Percentiles rank a stretch among this genome's conserved stretches.
phyloP scores from a whole-genome alignment of 208 protist genomes.

The Plasmodiophora brassicae region DNA sequence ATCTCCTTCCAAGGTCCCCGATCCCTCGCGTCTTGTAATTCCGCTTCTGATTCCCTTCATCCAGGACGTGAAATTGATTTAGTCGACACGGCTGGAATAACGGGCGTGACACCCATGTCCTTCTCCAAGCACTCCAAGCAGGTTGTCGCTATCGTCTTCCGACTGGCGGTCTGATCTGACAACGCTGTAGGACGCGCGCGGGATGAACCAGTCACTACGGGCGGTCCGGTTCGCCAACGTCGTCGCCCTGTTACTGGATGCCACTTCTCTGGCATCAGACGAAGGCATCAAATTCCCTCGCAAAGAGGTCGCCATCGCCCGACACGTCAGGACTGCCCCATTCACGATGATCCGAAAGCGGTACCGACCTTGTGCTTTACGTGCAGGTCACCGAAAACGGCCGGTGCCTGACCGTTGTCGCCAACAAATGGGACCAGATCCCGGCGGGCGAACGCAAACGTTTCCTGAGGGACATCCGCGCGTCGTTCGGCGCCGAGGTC shows the following conservation, averaged over 20 bases:
- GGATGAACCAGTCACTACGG: not conserved
- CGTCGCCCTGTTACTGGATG: not conserved
- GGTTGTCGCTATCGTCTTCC: no score
- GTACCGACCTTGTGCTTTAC: not conserved
- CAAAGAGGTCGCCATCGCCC: not conserved
- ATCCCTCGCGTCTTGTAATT: not conserved
- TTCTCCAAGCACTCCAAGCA: not conserved
- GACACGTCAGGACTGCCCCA: not conserved
- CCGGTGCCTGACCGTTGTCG: not conserved
- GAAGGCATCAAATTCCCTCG: not conserved
- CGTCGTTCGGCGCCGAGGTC: not conserved
- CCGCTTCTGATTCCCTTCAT: not conserved
- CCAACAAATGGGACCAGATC: not conserved
- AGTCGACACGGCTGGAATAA: not conserved
- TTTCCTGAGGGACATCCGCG: not conserved
- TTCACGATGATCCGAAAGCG: not conserved
- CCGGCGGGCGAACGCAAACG: not conserved
- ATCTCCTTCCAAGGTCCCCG: not conserved
- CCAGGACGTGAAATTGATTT: not conserved
- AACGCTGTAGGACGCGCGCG: not conserved
- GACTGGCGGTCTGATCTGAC: no score
- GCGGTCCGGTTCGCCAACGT: not conserved
- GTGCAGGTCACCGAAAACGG: not conserved
- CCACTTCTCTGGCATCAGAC: not conserved
- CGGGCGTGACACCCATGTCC: not conserved